These are phyloP conservation scores for Pseudozyma hubeiensis DNA, from an alignment of 1,284 basidiomycete genomes.

Conservation along the genomic window DNA sequence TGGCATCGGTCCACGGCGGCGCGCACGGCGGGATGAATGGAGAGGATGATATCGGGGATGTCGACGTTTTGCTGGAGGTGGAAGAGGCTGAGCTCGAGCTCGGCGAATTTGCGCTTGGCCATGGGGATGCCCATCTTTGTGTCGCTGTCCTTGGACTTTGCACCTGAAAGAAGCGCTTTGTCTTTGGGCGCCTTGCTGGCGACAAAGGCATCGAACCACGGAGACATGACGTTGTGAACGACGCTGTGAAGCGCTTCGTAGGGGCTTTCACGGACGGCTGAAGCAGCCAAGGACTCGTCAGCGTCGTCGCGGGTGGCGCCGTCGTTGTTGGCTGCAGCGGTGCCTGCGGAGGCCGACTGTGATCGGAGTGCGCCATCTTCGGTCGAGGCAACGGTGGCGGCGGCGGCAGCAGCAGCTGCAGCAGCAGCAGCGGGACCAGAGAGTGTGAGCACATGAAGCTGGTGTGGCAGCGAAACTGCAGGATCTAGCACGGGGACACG, in stretches of 20 bases:
- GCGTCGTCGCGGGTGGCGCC: constrained; percentile 16
- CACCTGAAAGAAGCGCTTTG: constrained; percentile 32
- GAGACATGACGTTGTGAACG: constrained; percentile 94
- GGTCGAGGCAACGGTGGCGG: constrained; percentile 6
- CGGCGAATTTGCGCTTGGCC: constrained; percentile 99
- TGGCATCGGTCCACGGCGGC: constrained; percentile 77
- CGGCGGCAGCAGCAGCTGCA: constrained; percentile 57
- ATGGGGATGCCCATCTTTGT: constrained; percentile 95
- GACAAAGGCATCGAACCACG: constrained; percentile 98
- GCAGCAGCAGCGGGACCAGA: constrained; percentile 82
- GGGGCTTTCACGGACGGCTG: constrained; percentile 71
- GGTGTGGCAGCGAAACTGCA: constrained; percentile 80
- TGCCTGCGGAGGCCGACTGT: background rate
- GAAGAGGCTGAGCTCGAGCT: constrained; percentile 92
- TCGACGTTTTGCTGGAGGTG: constrained; percentile 99
- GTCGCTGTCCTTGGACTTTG: constrained; percentile 65
- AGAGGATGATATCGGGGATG: constrained; percentile 93
- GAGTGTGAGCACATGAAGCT: constrained; percentile 91
- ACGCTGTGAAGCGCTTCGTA: constrained; percentile 97
- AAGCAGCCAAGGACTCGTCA: constrained; percentile 32
- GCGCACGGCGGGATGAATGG: constrained; percentile 90
- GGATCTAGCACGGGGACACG: constrained; percentile 85
- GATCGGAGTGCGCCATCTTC: constrained; percentile 11
- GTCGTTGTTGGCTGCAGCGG: constrained; percentile 5
- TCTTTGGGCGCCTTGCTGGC: constrained; percentile 69